A percentile compares a stretch with the other conserved stretches of the same genome.
Evolutionary conservation across 352 stramenopile genomes (phyloP).

Genomic region (Plasmopara muralis): DNA sequence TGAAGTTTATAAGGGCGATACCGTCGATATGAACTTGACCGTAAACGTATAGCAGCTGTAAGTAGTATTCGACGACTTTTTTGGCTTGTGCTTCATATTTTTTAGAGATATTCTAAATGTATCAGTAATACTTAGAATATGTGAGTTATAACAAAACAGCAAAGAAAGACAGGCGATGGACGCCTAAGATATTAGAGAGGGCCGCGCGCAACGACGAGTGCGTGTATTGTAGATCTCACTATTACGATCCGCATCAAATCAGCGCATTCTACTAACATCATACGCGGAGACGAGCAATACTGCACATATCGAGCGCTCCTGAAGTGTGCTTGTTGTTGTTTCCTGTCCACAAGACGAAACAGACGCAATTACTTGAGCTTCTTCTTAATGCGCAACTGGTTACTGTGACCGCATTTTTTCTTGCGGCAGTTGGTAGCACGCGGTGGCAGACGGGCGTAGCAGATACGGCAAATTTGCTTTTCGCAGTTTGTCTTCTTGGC

Average conservation of each 20-base stretch:
- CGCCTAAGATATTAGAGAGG: constrained; percentile 18
- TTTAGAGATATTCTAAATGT: no score
- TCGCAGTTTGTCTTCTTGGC: constrained; percentile 99
- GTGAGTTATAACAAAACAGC: no score
- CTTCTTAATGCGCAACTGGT: constrained; percentile 99
- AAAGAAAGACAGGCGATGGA: background rate
- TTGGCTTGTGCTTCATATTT: no score
- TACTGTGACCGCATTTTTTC: constrained; percentile 99
- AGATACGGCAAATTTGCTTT: constrained; percentile 99
- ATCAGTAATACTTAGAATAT: no score
- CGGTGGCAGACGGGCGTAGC: constrained; percentile 98
- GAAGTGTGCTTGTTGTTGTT: constrained; percentile 14
- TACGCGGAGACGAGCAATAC: constrained; percentile 5
- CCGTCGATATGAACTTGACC: no score
- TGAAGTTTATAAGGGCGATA: no score
- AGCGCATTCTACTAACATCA: constrained; percentile 4
- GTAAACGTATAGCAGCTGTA: no score
- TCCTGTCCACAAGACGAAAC: constrained; percentile 10
- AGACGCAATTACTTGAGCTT: constrained; percentile 97
- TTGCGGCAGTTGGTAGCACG: constrained; percentile 99
- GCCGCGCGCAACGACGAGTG: constrained; percentile 22
- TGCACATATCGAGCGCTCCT: constrained; percentile 9
- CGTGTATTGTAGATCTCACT: constrained; percentile 29
- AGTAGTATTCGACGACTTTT: no score
- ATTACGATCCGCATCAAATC: constrained; percentile 1